Conservation (phyloP, 495 filamentous ascomycete genomes). For the Tuber indicum region DNA sequence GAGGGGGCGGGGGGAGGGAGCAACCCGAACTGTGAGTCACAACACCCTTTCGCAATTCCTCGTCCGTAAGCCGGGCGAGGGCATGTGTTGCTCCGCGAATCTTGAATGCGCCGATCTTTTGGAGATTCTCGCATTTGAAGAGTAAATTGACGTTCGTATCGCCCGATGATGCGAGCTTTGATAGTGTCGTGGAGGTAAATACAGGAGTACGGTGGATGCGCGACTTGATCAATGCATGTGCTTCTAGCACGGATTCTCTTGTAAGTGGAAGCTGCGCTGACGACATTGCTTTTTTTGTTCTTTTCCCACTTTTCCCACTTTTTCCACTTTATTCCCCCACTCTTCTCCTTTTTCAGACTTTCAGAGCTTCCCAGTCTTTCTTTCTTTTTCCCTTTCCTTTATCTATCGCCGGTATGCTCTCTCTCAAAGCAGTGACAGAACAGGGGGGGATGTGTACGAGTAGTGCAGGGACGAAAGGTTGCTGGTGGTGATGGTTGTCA, state of each 20-base stretch:
- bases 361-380: not conserved
- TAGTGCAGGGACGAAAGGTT: not conserved
- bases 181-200: conserved; percentile 67
- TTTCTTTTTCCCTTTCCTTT: not conserved
- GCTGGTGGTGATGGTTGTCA: not conserved
- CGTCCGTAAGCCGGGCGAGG: conserved; percentile 60
- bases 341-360: not conserved
- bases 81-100: conserved; percentile 86
- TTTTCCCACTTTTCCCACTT: not conserved
- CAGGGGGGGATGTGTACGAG: not conserved
- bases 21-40: conserved; percentile 81
- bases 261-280: conserved; percentile 56
- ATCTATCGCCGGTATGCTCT: not conserved
- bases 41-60: conserved; percentile 65
- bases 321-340: not conserved
- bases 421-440: not conserved
- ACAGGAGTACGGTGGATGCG: conserved; percentile 81
- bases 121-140: conserved; percentile 96
- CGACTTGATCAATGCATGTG: conserved; percentile 63
- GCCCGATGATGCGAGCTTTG: conserved; percentile 55
- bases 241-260: conserved; percentile 59
- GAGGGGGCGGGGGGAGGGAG: not conserved
- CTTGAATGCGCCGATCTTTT: conserved; percentile 91
- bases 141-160: conserved; percentile 65
- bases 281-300: conserved; percentile 22